A percentile compares a stretch with the other conserved stretches of the same genome.
Conservation (phyloP, 1,284 basidiomycete genomes). For the Ustilago curta region DNA sequence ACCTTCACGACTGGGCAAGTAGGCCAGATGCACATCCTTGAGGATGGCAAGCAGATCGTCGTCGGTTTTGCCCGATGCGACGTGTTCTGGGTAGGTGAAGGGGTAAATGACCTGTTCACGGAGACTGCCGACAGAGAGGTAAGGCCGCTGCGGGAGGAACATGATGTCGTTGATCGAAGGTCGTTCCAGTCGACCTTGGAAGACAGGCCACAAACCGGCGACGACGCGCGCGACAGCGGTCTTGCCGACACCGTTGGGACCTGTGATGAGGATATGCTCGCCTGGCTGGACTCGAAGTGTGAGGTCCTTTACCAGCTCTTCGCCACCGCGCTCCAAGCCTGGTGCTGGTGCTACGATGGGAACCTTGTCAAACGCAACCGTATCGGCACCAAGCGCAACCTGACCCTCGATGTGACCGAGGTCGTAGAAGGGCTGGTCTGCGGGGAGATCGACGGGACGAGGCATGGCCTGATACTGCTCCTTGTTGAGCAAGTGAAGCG, state of each 20-base stretch:
- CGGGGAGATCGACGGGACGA: slow-evolving; percentile 55
- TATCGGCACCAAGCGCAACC: slow-evolving; percentile 31
- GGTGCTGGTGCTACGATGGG: slow-evolving; percentile 80
- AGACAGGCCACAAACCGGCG: slow-evolving; percentile 84
- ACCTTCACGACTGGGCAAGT: slow-evolving; percentile 87
- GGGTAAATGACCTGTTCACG: slow-evolving; percentile 80
- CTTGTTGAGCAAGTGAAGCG: slow-evolving; percentile 75
- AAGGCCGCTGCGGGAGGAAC: slow-evolving; percentile 91
- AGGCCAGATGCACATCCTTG: slow-evolving; percentile 83
- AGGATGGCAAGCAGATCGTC: slow-evolving; percentile 80
- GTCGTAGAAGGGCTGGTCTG: slow-evolving; percentile 63
- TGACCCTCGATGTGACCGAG: slow-evolving; percentile 70
- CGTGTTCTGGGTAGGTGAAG: slow-evolving; percentile 63
- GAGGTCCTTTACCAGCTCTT: slow-evolving; percentile 80
- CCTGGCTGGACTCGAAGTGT: slow-evolving; percentile 79
- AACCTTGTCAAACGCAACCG: slow-evolving; percentile 71
- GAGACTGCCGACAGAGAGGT: slow-evolving; percentile 86
- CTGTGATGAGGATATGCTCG: slow-evolving; percentile 93
- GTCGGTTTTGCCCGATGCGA: slow-evolving; percentile 74
- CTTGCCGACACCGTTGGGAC: slow-evolving; percentile 85
- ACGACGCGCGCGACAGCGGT: slow-evolving; percentile 90
- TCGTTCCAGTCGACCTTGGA: slow-evolving; percentile 69
- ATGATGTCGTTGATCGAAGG: slow-evolving; percentile 75
- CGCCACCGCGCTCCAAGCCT: slow-evolving; percentile 73
- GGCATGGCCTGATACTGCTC: slow-evolving; percentile 65